Percentiles rank a stretch among this genome's conserved stretches.
Evolutionary conservation across 2,329 filamentous ascomycete genomes (phyloP).

Genomic region (Neofusicoccum laricinum): DNA sequence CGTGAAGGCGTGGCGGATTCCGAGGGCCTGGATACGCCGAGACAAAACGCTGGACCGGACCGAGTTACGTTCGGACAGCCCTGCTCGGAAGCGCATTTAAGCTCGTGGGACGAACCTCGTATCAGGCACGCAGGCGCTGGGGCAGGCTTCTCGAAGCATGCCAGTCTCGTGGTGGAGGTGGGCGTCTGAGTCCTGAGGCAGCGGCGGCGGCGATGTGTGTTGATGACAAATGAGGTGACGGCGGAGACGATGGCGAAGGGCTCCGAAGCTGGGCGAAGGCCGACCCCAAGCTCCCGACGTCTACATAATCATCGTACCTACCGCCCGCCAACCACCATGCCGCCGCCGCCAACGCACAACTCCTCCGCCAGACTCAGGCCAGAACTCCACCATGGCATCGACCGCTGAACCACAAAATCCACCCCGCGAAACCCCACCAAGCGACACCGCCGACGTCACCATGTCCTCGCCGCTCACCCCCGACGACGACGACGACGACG

Average conservation of each 20-base stretch:
- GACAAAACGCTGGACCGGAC: not conserved
- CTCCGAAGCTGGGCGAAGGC: conserved; percentile 12
- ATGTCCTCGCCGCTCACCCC: not conserved
- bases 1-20: not conserved
- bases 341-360: not conserved
- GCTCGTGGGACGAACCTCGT: not conserved
- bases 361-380: not conserved
- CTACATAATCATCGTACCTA: not conserved
- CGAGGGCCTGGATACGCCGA: not conserved
- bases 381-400: conserved; percentile 5
- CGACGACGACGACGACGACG: not conserved
- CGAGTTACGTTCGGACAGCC: not conserved
- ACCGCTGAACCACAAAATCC: not conserved
- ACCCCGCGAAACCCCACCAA: not conserved
- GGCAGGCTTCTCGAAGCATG: not conserved
- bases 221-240: conserved; percentile 10
- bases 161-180: not conserved
- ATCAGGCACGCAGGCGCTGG: not conserved
- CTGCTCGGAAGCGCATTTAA: not conserved
- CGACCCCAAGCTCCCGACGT: not conserved
- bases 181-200: not conserved
- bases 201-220: not conserved
- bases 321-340: not conserved
- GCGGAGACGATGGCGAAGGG: conserved; percentile 6
- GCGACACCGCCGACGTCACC: not conserved